Base-by-base conservation (phyloP, 495 filamentous ascomycete genomes). In the Cryomyces minteri region DNA sequence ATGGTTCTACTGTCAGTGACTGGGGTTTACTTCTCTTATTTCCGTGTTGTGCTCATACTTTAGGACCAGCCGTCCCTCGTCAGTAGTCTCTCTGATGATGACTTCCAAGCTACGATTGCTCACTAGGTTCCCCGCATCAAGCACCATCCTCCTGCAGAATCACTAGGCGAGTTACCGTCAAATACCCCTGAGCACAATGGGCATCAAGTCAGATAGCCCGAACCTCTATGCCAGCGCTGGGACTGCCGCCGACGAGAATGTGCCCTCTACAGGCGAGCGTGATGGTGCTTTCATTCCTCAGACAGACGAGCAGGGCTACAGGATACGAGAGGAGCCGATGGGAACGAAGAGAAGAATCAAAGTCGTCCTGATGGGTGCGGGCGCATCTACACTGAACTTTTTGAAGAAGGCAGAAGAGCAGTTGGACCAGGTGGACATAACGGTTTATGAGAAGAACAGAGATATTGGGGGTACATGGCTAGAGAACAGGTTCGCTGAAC, bases 361-460 rank as follows among this genome's bases (percentile, higher is more conserved):
- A 1, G 57, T 67, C 38, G 58, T 67, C 31, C 42, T 58, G 5
- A 63, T 68, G 51, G 67, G 67, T 18, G 62, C 62, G 28, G 67
- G 65, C 6, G 59, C 57, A n/a, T 60, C 58, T 2, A 57, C 56
- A 4, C 25, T 68, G 30, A 57, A 63, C 50, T 57, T 70, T 40
- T 56, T 63, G 28, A 61, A 67, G 47, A 52, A 60, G 25, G 54
- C 65, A 25, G 58, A 65, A 34, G 54, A 56, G 37, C 42, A 58
- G 46, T 49, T 63, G 46, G 39, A 57, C 25, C 54, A 67, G 44
- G 14, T 67, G n/a, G 54, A 60, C 0, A 54, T 66, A 31, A 48
- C 50, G 5, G 55, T 60, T 33, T 70, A 68, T 46, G 67, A 70
- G 48, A 70, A 68, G 56, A 70, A 68, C 45, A 32, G 47, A 29